Conservation (phyloP, 1,284 basidiomycete species). For the Coniferiporia sulphurascens region DNA sequence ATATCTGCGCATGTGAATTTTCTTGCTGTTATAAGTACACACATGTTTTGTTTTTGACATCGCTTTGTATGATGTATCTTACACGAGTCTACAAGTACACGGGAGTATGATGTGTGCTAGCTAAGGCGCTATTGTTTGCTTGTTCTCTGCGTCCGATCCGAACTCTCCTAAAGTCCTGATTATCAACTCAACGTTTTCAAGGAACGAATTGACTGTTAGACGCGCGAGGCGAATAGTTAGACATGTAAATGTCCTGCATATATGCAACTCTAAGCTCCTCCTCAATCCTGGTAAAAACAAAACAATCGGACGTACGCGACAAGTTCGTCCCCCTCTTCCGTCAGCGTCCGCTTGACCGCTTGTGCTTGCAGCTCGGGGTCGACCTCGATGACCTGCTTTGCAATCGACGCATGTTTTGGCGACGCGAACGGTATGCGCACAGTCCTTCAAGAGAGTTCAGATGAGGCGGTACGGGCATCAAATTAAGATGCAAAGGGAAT, state of each 20-base stretch:
- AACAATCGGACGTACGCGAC: conserved; percentile 50
- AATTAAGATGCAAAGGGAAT: neutral
- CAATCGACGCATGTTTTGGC: conserved; percentile 68
- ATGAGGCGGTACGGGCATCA: neutral
- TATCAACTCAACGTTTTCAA: conserved; percentile 84
- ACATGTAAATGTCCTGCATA: conserved; percentile 59
- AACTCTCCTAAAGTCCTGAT: conserved; percentile 80
- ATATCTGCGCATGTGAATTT: neutral
- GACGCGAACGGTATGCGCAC: conserved; percentile 76
- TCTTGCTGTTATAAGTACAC: neutral
- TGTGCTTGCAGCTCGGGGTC: conserved; percentile 79
- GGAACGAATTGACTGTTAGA: conserved; percentile 75
- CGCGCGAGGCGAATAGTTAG: conserved; percentile 80
- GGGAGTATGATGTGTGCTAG: conserved; percentile 1
- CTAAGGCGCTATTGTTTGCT: neutral
- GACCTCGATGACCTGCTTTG: conserved; percentile 78
- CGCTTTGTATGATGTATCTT: neutral
- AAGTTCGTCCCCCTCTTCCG: conserved; percentile 59
- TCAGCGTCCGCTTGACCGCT: conserved; percentile 67
- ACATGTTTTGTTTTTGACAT: neutral
- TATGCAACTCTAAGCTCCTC: conserved; percentile 17
- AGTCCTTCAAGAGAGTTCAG: conserved; percentile 38
- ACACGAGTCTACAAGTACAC: conserved; percentile 4
- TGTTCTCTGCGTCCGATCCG: conserved; percentile 47
- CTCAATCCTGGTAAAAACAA: conserved; percentile 1